Evolutionary conservation across 148 eudicot genomes (phyloP).

Genomic region (Salicornia ramosissima): DNA sequence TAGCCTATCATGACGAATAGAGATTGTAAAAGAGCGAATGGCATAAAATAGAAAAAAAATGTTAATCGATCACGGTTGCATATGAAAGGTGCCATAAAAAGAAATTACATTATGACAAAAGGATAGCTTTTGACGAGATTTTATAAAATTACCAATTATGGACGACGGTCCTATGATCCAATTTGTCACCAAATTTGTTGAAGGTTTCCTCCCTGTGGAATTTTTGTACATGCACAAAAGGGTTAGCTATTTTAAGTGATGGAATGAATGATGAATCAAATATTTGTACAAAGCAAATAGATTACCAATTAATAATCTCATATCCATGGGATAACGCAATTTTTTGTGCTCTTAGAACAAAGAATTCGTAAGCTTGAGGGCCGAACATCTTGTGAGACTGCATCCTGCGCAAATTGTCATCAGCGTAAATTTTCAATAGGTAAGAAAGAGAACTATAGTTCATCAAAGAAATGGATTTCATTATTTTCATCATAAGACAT

Average conservation of each 20-base stretch:
- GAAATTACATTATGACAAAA: neutral
- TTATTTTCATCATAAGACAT: neutral
- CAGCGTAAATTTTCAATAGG: neutral
- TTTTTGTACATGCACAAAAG: slow-evolving; percentile 13
- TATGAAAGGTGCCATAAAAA: neutral
- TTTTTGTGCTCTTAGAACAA: slow-evolving; percentile 76
- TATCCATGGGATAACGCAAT: slow-evolving; percentile 87
- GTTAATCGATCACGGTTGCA: neutral
- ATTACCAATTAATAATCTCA: slow-evolving; percentile 81
- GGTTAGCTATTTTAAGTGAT: slow-evolving; percentile 4
- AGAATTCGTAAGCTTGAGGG: slow-evolving; percentile 64
- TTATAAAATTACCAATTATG: slow-evolving; percentile 67
- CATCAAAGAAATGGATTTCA: neutral
- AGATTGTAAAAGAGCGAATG: no score
- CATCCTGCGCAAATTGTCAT: slow-evolving; percentile 43
- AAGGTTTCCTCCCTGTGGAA: slow-evolving; percentile 88
- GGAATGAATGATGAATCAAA: neutral
- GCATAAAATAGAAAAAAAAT: neutral
- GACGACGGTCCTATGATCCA: slow-evolving; percentile 66
- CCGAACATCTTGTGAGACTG: slow-evolving; percentile 36
- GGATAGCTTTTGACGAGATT: neutral
- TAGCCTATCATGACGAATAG: slow-evolving; percentile 57
- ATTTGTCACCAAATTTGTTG: slow-evolving; percentile 65
- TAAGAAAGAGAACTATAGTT: neutral
- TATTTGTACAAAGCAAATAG: neutral